Conservation (phyloP, 331 rosid genomes). For the Arachis monticola region DNA sequence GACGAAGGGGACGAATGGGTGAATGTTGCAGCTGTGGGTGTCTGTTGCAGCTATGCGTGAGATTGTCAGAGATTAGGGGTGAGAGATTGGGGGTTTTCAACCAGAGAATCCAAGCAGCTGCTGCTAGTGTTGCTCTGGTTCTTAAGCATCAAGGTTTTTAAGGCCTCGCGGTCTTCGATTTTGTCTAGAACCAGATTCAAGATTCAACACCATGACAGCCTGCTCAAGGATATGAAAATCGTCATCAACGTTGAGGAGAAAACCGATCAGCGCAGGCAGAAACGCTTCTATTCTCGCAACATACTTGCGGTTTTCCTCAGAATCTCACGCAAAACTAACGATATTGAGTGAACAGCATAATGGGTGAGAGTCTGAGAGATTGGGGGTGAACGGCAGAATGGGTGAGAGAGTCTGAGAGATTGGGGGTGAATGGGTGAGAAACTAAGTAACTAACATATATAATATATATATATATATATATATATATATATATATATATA, state of each 20-base stretch:
- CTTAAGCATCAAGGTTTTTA: slow-evolving; percentile 48
- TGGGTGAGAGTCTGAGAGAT: too few species aligned
- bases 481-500: too few species aligned
- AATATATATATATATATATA: too few species aligned
- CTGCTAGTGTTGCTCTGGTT: slow-evolving; percentile 27
- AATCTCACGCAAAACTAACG: slow-evolving; percentile 56
- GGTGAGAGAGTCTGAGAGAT: too few species aligned
- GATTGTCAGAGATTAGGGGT: too few species aligned
- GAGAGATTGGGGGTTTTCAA: too few species aligned
- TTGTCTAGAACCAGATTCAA: slow-evolving; percentile 42
- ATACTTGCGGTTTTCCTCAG: slow-evolving; percentile 66
- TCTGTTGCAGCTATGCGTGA: too few species aligned
- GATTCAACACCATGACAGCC: slow-evolving; percentile 53
- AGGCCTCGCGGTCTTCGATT: slow-evolving; percentile 45
- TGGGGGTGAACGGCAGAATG: too few species aligned
- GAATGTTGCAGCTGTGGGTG: too few species aligned
- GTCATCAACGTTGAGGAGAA: slow-evolving; percentile 59
- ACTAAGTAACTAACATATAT: too few species aligned
- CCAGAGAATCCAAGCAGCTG: slow-evolving; percentile 53
- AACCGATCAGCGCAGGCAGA: slow-evolving; percentile 50
- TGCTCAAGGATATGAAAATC: slow-evolving; percentile 48
- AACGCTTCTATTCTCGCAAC: slow-evolving; percentile 58
- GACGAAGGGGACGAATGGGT: too few species aligned
- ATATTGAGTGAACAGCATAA: slow-evolving; percentile 32
- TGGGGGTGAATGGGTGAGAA: too few species aligned